Base-by-base conservation (phyloP, 1,284 basidiomycete genomes). In the Sporisorium scitamineum region DNA sequence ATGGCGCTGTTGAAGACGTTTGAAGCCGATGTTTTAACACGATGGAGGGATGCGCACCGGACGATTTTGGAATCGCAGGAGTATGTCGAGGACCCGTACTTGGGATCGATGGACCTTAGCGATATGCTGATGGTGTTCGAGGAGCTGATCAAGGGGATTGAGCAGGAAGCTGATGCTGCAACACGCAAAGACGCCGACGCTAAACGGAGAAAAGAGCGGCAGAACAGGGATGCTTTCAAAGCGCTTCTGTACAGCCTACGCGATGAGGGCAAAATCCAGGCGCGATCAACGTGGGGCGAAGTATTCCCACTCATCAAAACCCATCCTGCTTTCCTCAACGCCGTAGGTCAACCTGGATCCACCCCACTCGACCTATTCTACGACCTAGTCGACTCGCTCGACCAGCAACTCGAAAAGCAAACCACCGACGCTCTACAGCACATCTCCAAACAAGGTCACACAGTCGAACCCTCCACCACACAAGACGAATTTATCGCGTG, bases 291-390 rank as follows among this genome's bases (percentile, higher is more conserved):
- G 83, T 99, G 95, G 95, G 94, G 94, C 85, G 89, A 92, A 37
- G 89, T 95, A 26, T 94, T 94, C 76, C 91, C 92, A 0, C 85
- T 88, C 24, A 90, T 99, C 86, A 88, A 89, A 26, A 88, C 91
- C 32, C 94, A 97, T 80, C 88, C 89, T 48, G 90, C 94, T n/a
- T 97, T 97, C 86, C 87, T 91, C 32, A 88, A 90, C 66, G 90
- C 97, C 84, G 90, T 97, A 7, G 95, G 95, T 1, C 92, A 93
- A 81, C 92, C 94, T 5, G 97, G 97, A 16, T 96, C 94, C 2
- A 94, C 92, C 72, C 94, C 96, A 1, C 88, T 99, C 44, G 96
- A 99, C 76, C 89, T 99, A 11, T 99, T 97, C 87, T 97, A 94
- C 93, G 96, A 99, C 85, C 85, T 90, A 5, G 91, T 97, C 44